phyloP scores from a whole-genome alignment of 768 basidiomycete species.

The Chlorophyllum brunneum region DNA sequence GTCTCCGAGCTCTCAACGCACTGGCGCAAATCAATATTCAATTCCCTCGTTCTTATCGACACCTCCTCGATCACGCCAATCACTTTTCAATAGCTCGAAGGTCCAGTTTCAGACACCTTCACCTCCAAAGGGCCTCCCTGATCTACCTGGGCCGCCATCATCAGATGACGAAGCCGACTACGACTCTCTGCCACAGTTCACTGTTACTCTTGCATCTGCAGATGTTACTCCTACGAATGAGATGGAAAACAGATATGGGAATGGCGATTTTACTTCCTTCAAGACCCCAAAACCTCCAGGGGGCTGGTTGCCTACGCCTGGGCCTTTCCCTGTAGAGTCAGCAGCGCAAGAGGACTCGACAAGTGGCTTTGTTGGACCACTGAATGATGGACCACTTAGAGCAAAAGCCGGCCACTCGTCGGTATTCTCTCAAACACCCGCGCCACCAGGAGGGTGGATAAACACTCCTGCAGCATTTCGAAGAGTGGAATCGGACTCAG shows the following conservation, averaged over 20 bases:
- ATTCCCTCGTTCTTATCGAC: slow-evolving; percentile 8
- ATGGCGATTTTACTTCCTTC: slow-evolving; percentile 21
- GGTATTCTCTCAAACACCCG: slow-evolving; percentile 23
- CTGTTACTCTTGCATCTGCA: not conserved
- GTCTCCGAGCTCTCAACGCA: not conserved
- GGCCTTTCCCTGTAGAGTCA: slow-evolving; percentile 15
- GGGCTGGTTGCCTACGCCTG: slow-evolving; percentile 34
- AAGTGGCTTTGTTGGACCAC: slow-evolving; percentile 1
- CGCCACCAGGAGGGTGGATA: slow-evolving; percentile 35
- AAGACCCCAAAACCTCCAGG: slow-evolving; percentile 46
- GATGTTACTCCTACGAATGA: slow-evolving; percentile 5
- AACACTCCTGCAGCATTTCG: slow-evolving; percentile 22
- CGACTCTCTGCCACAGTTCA: not conserved
- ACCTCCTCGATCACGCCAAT: slow-evolving; percentile 16
- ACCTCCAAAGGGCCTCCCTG: slow-evolving; percentile 58
- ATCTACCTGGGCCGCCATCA: slow-evolving; percentile 64
- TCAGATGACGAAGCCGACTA: slow-evolving; percentile 21
- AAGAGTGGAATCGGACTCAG: slow-evolving; percentile 14
- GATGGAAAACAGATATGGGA: not conserved
- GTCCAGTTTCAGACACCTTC: slow-evolving; percentile 59
- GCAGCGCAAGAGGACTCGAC: slow-evolving; percentile 13
- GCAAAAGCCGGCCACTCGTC: slow-evolving; percentile 15
- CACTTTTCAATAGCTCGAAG: slow-evolving; percentile 37
- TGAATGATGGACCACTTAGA: not conserved
- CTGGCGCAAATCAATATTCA: not conserved